Evolutionary conservation across 768 basidiomycete genomes (phyloP), one percentile per base, ranked within the genome.

Genomic region (Pleurotus salmoneostramineus): DNA sequence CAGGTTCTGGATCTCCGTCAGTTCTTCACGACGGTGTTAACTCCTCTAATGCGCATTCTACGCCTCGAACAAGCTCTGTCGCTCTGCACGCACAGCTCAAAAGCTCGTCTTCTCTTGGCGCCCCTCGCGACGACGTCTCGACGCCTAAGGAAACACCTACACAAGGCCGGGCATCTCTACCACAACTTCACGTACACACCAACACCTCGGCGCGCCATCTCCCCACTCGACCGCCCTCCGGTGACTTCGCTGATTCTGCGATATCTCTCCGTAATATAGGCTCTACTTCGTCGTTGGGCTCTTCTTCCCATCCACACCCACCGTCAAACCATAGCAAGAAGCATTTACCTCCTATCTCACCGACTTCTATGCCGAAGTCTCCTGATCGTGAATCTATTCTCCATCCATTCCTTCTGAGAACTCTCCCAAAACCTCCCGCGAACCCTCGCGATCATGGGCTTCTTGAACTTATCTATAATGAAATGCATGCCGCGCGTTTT

Each of bases 361-460:
- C 52, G 14, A 31, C 15, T 5, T 33, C 27, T 21, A 36, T n/a
- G 10, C 43, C 52, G 40, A 50, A 56, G 27, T 47, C 47, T 34
- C 43, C 59, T 2, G 56, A 36, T 8, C 34, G 45, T n/a, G 58
- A 58, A 3, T 54, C 60, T 32, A 8, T 50, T 6, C 52, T 62
- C 34, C 57, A 61, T 8, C 5, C 55, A 6, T 71, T 74, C 36
- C 58, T 80, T 56, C 63, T 77, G 35, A 65, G 71, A 34, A 71
- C 74, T 4, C 58, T 72, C 33, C 67, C 74, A 5, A 76, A 74
- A 52, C 65, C 75, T 3, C 79, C 83, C 0, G 60, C 64, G 3
- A 82, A 91, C 64, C 88, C 89, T 3, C 75, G 85, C 6, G 87
- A 91, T 59, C 89, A 91, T 64, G 77, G 79, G 0, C 61, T 88